phyloP scores from a whole-genome alignment of 148 eudicot species.

The Nepenthes mirabilis region DNA sequence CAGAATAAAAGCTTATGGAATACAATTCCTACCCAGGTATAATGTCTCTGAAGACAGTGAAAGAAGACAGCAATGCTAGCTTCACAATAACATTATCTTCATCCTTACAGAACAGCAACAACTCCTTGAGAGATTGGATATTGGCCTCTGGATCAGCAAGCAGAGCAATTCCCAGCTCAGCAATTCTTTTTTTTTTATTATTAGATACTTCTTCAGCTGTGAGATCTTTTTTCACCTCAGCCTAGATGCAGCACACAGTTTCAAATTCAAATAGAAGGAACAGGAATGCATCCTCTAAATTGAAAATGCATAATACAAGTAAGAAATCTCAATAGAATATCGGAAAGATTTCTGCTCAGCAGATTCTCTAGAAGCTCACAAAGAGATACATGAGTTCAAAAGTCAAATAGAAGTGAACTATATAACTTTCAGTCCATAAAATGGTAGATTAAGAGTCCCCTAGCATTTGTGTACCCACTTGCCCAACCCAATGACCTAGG shows the following conservation, averaged over 20 bases:
- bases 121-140: constrained; percentile 55
- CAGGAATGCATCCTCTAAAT: neutral
- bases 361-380: too few species aligned
- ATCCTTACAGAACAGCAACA: constrained; percentile 70
- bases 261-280: neutral
- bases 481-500: too few species aligned
- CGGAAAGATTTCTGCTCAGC: too few species aligned
- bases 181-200: constrained; percentile 57
- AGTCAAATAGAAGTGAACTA: too few species aligned
- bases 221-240: constrained; percentile 71
- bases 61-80: constrained; percentile 57
- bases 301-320: neutral
- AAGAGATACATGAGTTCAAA: too few species aligned
- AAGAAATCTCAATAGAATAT: neutral
- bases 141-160: constrained; percentile 77
- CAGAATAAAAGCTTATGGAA: constrained; percentile 1
- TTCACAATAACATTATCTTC: constrained; percentile 41
- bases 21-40: constrained; percentile 66
- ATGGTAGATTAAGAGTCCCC: too few species aligned
- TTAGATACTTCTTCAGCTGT: constrained; percentile 54
- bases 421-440: too few species aligned
- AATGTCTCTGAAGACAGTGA: constrained; percentile 84
- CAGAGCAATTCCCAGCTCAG: constrained; percentile 78
- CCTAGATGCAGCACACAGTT: constrained; percentile 29
- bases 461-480: too few species aligned